These are phyloP conservation scores for Ephemerocybe angulata DNA, from an alignment of 768 basidiomycete species.

Conservation along the genomic window DNA sequence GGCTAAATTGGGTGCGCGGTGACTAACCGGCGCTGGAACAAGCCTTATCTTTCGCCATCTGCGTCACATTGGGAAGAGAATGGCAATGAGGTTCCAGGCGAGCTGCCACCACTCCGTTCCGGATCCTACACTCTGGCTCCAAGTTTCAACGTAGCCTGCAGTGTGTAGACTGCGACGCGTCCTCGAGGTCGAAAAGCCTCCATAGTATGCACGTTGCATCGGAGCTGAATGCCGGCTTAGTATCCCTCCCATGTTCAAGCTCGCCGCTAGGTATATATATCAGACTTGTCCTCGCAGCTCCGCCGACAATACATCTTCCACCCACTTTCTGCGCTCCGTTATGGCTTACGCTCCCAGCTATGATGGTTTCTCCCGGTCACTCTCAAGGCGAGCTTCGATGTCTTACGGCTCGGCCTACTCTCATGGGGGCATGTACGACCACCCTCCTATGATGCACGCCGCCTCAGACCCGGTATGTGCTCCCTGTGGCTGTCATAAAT, in stretches of 20 bases:
- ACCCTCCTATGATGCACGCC: conserved; percentile 33
- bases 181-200: not conserved
- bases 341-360: conserved; percentile 22
- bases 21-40: too few species aligned
- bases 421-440: conserved; percentile 34
- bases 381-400: conserved; percentile 40
- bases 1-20: too few species aligned
- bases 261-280: not conserved
- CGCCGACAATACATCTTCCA: not conserved
- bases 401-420: conserved; percentile 30
- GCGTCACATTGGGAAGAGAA: not conserved
- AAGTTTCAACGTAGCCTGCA: not conserved
- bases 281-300: conserved; percentile 6
- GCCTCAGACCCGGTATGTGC: conserved; percentile 34
- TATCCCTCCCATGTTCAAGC: not conserved
- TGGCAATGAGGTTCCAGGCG: not conserved
- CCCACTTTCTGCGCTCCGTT: conserved; percentile 1
- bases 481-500: not conserved
- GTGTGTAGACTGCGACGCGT: not conserved
- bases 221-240: not conserved
- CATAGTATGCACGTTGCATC: not conserved
- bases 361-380: conserved; percentile 23
- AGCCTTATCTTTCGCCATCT: not conserved
- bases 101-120: not conserved
- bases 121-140: conserved; percentile 2